Evolutionary conservation across 179 eudicot species (phyloP).

Genomic region (Silene vulgaris): DNA sequence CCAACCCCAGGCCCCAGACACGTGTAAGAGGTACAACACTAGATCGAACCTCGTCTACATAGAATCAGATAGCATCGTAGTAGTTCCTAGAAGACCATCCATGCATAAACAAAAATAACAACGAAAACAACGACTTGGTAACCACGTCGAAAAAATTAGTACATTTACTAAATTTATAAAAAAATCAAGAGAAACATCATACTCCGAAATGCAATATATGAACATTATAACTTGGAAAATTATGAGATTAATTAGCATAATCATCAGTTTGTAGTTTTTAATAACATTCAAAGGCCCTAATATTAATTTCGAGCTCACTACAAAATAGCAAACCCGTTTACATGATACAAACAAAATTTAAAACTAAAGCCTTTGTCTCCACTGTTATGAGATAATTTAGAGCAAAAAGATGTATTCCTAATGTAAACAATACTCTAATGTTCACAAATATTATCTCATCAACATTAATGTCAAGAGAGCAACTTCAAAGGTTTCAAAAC

Average conservation of each 20-base stretch:
- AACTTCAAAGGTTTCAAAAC: background rate
- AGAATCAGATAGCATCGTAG: background rate
- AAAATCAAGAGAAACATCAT: too few species aligned
- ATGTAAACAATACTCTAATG: background rate
- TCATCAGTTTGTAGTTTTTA: background rate
- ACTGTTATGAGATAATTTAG: background rate
- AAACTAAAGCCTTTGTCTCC: background rate
- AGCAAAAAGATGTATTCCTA: background rate
- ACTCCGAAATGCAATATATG: background rate
- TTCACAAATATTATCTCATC: background rate
- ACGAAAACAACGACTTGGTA: background rate
- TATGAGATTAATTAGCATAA: background rate
- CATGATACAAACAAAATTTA: background rate
- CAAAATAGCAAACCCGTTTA: background rate
- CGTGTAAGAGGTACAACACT: background rate
- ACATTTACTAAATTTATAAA: too few species aligned
- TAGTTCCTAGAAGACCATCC: background rate
- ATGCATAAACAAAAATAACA: background rate
- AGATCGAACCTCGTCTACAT: background rate
- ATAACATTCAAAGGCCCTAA: too few species aligned
- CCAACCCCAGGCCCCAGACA: background rate
- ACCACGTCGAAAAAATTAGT: too few species aligned
- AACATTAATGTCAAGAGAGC: background rate
- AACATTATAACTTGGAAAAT: background rate
- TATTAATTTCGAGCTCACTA: background rate